A percentile compares a stretch with the other conserved stretches of the same genome.
phyloP scores from a whole-genome alignment of 495 filamentous ascomycete genomes.

The Xylaria curta region DNA sequence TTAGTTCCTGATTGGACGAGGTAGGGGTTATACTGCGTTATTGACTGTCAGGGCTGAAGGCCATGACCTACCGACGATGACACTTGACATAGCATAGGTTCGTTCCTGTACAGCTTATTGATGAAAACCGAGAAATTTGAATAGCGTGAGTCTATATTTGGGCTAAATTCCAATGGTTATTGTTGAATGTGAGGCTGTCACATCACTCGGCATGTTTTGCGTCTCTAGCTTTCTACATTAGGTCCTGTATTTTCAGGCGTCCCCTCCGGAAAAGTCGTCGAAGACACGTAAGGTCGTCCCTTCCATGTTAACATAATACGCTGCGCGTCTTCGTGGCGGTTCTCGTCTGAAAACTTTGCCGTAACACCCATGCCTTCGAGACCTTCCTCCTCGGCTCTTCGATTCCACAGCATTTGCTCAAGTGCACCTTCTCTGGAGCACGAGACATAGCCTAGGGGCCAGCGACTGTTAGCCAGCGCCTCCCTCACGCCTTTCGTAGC shows the following conservation, averaged over 20 bases:
- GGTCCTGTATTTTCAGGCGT: background rate
- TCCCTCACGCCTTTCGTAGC: slow-evolving; percentile 66
- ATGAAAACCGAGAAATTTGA: background rate
- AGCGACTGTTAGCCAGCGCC: slow-evolving; percentile 67
- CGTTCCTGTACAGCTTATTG: background rate
- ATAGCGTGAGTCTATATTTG: background rate
- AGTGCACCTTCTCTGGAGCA: slow-evolving; percentile 57
- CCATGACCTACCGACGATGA: background rate
- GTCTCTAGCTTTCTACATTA: background rate
- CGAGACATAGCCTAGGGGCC: slow-evolving; percentile 67
- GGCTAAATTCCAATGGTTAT: background rate
- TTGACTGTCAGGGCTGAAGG: background rate
- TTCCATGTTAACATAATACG: slow-evolving; percentile 63
- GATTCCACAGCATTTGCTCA: slow-evolving; percentile 75
- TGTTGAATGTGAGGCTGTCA: background rate
- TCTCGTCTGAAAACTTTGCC: slow-evolving; percentile 51
- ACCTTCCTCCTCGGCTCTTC: slow-evolving; percentile 65
- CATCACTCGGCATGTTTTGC: background rate
- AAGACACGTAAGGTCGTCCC: slow-evolving; percentile 48
- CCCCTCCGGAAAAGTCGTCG: background rate
- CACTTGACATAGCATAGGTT: background rate
- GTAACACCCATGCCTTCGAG: slow-evolving; percentile 69
- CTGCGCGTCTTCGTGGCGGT: slow-evolving; percentile 32
- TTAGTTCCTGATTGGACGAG: background rate
- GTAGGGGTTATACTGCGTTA: background rate